phyloP scores from a whole-genome alignment of 768 basidiomycete species.

The Psilocybe azurescens region DNA sequence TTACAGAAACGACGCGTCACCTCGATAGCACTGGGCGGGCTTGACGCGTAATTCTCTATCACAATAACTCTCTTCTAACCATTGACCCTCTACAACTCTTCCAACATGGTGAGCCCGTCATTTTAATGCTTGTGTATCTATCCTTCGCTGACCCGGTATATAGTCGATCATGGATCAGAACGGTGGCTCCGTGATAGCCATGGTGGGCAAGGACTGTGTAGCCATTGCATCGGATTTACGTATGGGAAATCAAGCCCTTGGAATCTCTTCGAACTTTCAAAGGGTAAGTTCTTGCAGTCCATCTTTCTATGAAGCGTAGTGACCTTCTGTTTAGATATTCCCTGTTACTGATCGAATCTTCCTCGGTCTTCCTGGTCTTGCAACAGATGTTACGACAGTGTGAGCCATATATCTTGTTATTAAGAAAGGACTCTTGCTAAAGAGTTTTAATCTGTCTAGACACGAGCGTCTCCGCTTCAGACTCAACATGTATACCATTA shows the following conservation, averaged over 20 bases:
- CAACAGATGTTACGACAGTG: constrained; percentile 93
- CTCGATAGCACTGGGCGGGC: constrained; percentile 20
- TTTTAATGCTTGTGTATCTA: background rate
- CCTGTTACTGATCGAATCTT: constrained; percentile 92
- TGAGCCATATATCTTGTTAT: constrained; percentile 39
- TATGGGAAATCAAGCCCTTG: constrained; percentile 85
- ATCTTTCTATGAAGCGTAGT: constrained; percentile 17
- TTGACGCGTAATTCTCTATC: constrained; percentile 37
- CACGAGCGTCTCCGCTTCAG: constrained; percentile 91
- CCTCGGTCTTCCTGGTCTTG: constrained; percentile 90
- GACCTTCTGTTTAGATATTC: constrained; percentile 69
- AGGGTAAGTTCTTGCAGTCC: constrained; percentile 59
- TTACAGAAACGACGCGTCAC: constrained; percentile 48
- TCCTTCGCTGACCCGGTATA: constrained; percentile 16
- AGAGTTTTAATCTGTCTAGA: constrained; percentile 44
- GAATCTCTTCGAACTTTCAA: constrained; percentile 91
- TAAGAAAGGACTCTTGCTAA: constrained; percentile 5
- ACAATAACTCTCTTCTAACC: constrained; percentile 12
- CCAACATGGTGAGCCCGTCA: constrained; percentile 44
- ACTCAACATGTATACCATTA: constrained; percentile 99
- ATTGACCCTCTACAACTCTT: constrained; percentile 17
- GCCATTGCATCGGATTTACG: constrained; percentile 97
- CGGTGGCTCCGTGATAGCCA: constrained; percentile 98
- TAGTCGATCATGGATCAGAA: constrained; percentile 93
- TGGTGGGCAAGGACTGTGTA: constrained; percentile 98